Evolutionary conservation across 305 asterid species (phyloP).

Genomic region (Fraxinus floribunda): DNA sequence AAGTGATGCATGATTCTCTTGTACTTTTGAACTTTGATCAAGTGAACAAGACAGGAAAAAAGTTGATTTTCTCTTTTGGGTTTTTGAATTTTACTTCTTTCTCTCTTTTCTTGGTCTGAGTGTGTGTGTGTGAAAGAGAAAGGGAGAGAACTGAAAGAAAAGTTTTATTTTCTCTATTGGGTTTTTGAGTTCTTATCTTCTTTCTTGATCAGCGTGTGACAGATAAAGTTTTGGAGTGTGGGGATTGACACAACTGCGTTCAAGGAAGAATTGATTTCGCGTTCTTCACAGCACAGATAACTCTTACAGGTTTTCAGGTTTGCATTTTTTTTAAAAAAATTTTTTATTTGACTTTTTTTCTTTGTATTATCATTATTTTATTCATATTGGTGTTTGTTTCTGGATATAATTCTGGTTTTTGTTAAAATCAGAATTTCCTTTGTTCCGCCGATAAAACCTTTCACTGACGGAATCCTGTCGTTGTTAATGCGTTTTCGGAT

Average conservation of each 20-base stretch:
- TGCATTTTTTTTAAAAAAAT: constrained; percentile 16
- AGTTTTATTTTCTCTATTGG: background rate
- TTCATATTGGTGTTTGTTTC: background rate
- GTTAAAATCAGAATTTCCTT: background rate
- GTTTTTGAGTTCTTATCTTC: background rate
- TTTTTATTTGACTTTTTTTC: background rate
- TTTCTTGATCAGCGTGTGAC: background rate
- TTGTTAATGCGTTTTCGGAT: background rate
- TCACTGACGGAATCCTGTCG: background rate
- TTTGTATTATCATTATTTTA: background rate
- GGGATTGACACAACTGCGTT: background rate
- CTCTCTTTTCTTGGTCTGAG: background rate
- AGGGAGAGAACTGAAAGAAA: background rate
- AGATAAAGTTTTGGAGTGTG: background rate
- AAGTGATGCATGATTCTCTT: background rate
- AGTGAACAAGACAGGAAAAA: background rate
- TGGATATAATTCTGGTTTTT: background rate
- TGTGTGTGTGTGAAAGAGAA: constrained; percentile 18
- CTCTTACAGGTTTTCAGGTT: constrained; percentile 58
- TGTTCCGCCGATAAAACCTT: background rate
- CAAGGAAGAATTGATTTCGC: constrained; percentile 36
- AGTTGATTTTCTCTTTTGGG: background rate
- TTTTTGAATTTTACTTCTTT: background rate
- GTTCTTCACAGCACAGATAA: background rate
- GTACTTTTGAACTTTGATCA: background rate